A percentile compares a stretch with the other conserved stretches of the same genome.
Evolutionary conservation across 305 asterid genomes (phyloP).

Genomic region (Fraxinus floribunda): DNA sequence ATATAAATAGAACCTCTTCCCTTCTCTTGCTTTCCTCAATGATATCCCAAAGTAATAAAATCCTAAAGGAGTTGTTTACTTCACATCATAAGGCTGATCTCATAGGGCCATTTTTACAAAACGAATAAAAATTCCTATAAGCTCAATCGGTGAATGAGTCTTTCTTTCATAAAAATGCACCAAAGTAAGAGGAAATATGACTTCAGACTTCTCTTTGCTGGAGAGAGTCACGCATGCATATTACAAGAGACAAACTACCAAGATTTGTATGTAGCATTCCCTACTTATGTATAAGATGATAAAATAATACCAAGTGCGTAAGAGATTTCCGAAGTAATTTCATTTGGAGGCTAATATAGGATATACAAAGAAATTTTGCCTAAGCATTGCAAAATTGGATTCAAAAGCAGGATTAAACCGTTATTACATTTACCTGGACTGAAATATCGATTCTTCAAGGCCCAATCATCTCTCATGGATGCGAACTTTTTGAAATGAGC

Average conservation of each 20-base stretch:
- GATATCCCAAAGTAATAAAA: not conserved
- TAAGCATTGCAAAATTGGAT: not conserved
- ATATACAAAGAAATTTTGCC: not conserved
- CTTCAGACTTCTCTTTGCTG: not conserved
- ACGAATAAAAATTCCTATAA: not conserved
- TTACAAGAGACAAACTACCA: not conserved
- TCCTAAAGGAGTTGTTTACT: not conserved
- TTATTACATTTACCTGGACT: constrained; percentile 50
- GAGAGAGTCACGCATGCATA: not conserved
- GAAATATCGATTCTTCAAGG: constrained; percentile 52
- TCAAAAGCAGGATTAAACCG: not conserved
- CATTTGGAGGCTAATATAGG: not conserved
- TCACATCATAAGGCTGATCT: not conserved
- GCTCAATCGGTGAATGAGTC: not conserved
- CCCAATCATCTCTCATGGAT: constrained; percentile 68
- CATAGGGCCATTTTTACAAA: not conserved
- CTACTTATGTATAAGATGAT: not conserved
- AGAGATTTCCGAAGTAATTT: not conserved
- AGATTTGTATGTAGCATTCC: not conserved
- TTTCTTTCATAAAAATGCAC: not conserved
- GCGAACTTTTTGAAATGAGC: constrained; percentile 72
- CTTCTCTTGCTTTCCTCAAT: not conserved
- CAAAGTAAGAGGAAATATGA: not conserved
- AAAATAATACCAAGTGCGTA: not conserved
- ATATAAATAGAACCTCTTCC: not conserved